Evolutionary conservation across 345 rosid genomes (phyloP).

Genomic region (Citrus medica): DNA sequence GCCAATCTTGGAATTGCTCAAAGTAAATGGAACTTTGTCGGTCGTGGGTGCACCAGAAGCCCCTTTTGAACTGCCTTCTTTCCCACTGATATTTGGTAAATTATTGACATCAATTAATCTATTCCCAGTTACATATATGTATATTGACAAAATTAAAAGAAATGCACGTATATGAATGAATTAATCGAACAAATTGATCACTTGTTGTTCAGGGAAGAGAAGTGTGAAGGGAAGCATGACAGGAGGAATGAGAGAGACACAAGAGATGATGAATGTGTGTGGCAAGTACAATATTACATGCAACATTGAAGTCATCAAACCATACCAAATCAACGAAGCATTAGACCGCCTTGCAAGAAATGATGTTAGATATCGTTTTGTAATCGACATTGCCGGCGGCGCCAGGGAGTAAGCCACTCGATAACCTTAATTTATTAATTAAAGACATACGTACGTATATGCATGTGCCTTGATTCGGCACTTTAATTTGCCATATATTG

Average conservation of each 20-base stretch:
- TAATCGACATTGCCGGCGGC: conserved; percentile 56
- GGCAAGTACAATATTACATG: conserved; percentile 47
- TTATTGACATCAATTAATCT: too few species aligned
- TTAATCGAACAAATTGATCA: not conserved
- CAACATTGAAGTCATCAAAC: conserved; percentile 42
- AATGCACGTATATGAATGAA: too few species aligned
- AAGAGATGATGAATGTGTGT: conserved; percentile 57
- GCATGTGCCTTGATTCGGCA: too few species aligned
- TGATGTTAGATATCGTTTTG: conserved; percentile 63
- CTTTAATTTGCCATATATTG: too few species aligned
- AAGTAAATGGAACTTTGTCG: conserved; percentile 45
- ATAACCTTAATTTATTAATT: too few species aligned
- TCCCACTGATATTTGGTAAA: conserved; percentile 58
- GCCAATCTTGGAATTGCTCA: conserved; percentile 48
- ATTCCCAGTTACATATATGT: too few species aligned
- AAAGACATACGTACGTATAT: too few species aligned
- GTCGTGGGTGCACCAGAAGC: conserved; percentile 47
- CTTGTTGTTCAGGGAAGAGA: conserved; percentile 38
- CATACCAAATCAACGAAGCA: conserved; percentile 42
- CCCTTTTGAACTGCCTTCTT: conserved; percentile 49
- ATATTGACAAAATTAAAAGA: not conserved
- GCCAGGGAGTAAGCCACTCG: not conserved
- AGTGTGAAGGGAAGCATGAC: conserved; percentile 51
- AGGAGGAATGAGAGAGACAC: conserved; percentile 53
- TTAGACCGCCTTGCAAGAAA: conserved; percentile 47